Percentiles rank a stretch among this genome's conserved stretches.
These are phyloP conservation scores for Coniochaeta hoffmannii DNA, from an alignment of 2,329 filamentous ascomycete species.

Conservation along the genomic window DNA sequence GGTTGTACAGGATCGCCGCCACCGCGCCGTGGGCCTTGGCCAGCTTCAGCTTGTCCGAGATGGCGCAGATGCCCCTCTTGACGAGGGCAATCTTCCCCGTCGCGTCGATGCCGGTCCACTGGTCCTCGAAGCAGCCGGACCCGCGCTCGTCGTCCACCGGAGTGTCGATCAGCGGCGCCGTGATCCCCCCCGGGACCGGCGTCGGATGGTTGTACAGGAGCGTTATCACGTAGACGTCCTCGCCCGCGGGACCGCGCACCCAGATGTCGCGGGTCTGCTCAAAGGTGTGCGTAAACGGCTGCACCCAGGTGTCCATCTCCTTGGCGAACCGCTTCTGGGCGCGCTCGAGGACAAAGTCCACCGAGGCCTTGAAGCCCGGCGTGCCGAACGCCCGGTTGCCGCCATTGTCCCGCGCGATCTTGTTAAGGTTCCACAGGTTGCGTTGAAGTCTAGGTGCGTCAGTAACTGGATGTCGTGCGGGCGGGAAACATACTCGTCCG, in stretches of 20 bases:
- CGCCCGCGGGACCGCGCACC: constrained; percentile 36
- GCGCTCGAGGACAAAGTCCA: constrained; percentile 47
- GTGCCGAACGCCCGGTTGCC: constrained; percentile 54
- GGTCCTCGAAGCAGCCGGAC: constrained; percentile 32
- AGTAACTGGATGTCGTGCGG: not conserved
- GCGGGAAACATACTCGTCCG: constrained; percentile 23
- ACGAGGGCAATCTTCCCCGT: constrained; percentile 36
- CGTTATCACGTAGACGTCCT: constrained; percentile 32
- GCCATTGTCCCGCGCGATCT: constrained; percentile 46
- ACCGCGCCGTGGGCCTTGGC: constrained; percentile 33
- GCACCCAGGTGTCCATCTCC: constrained; percentile 35
- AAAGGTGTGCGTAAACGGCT: constrained; percentile 39
- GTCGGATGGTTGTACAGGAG: constrained; percentile 41
- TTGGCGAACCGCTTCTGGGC: constrained; percentile 28
- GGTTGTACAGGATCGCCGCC: constrained; percentile 54
- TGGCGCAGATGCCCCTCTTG: constrained; percentile 34
- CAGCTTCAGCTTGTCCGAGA: constrained; percentile 35
- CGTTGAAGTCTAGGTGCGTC: constrained; percentile 35
- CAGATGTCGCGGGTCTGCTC: constrained; percentile 32
- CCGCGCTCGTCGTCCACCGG: constrained; percentile 26
- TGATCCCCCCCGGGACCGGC: constrained; percentile 22
- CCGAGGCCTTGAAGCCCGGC: constrained; percentile 50
- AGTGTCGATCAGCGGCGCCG: constrained; percentile 26
- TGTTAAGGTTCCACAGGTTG: constrained; percentile 46
- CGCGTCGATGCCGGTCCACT: constrained; percentile 36